Evolutionary conservation across 495 filamentous ascomycete species (phyloP), one percentile per base, ranked within the genome.

Genomic region (Lichenothelia convexa): DNA sequence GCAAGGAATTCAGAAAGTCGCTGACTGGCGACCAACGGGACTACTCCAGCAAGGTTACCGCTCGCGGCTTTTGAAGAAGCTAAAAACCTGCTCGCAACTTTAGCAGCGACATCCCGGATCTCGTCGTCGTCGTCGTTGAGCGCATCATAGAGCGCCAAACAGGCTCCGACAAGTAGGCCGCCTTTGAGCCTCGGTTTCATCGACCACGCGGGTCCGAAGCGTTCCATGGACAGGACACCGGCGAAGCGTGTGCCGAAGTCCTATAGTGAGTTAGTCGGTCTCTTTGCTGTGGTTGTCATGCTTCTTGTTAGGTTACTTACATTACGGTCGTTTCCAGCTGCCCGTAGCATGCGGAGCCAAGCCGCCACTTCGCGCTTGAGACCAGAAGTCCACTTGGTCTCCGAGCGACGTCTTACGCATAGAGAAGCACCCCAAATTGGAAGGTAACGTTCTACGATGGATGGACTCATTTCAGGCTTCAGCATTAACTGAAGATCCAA

Each of bases 111-210:
- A 9, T 75, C 68, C 3, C 87, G 67, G 26, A 93, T 63, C 27
- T 93, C 87, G 30, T 91, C 80, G 45, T 94, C 89, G 45, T 97
- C 89, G 53, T 94, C 89, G 41, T 79, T 76, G 0, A 94, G 61
- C 42, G 64, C 53, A 43, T 79, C 68, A 46, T 75, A 77, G 3
- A 76, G 42, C 5, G 62, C 45, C 18, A 74, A 35, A 30, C 68
- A 71, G 4, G 65, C 32, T 1, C 36, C 24, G 3, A 42, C 15
- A 7, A 39, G 24, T 12, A 15, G 24, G n/a, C n/a, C n/a, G n/a
- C n/a, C n/a, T n/a, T 29, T 9, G 15, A 11, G 24, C 9, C 24
- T 29, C 1, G 24, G 2, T 13, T 29, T 29, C 24, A 29, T 1
- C 15, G 9, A 13, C 24, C 24, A 29, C 15, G 24, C 15, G 24